Evolutionary conservation across 108 stramenopile species (phyloP).

Genomic region (Seminavis robusta): DNA sequence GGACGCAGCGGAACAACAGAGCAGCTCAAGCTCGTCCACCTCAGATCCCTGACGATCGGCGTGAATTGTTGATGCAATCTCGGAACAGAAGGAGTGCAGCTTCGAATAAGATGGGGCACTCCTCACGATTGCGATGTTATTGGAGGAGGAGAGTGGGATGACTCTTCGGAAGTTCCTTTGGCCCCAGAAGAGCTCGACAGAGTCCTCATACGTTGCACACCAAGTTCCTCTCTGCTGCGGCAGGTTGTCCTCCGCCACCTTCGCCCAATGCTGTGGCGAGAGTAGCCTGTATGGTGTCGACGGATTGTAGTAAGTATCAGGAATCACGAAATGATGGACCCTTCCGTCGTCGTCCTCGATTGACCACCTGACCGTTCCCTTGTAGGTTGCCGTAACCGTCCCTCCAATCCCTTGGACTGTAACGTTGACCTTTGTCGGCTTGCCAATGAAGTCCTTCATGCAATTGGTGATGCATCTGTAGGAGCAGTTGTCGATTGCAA

Average conservation of each 20-base stretch:
- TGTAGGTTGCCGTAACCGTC: too few relatives aligned
- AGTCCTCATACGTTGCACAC: background rate
- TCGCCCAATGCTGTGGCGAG: slow-evolving; percentile 13
- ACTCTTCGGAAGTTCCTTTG: background rate
- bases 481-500: slow-evolving; percentile 9
- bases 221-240: too few relatives aligned
- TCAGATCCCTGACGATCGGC: too few relatives aligned
- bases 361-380: slow-evolving; percentile 11
- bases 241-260: background rate
- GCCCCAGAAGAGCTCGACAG: background rate
- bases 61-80: too few relatives aligned
- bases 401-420: slow-evolving; percentile 3
- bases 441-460: too few relatives aligned
- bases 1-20: too few relatives aligned
- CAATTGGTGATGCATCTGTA: slow-evolving; percentile 1
- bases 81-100: too few relatives aligned
- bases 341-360: slow-evolving; percentile 10
- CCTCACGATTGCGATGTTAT: background rate
- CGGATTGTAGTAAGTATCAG: background rate
- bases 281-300: slow-evolving; percentile 3
- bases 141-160: background rate
- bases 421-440: background rate
- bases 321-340: background rate
- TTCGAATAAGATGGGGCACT: background rate
- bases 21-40: too few relatives aligned